Percentiles rank a stretch among this genome's conserved stretches.
Evolutionary conservation across 2,329 filamentous ascomycete genomes (phyloP).

Genomic region (Aureobasidium sp.): DNA sequence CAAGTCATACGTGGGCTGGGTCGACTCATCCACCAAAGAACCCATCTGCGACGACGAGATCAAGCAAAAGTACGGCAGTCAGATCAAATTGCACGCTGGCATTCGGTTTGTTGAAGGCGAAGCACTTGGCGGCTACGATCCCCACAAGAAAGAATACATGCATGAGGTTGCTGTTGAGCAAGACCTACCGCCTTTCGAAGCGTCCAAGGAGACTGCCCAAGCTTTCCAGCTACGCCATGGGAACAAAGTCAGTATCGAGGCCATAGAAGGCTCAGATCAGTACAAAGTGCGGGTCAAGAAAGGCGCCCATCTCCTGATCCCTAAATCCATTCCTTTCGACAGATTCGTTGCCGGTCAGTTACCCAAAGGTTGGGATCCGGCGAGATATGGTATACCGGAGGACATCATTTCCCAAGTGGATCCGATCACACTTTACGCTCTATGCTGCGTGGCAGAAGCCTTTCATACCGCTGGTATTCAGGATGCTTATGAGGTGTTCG

Average conservation of each 20-base stretch:
- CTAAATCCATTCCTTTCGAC: slow-evolving; percentile 94
- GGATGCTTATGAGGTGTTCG: slow-evolving; percentile 98
- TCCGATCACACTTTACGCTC: slow-evolving; percentile 87
- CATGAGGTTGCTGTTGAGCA: slow-evolving; percentile 97
- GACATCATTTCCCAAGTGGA: slow-evolving; percentile 98
- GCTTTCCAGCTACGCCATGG: slow-evolving; percentile 97
- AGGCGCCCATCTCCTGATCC: slow-evolving; percentile 89
- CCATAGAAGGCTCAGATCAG: slow-evolving; percentile 87
- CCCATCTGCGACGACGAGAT: slow-evolving; percentile 97
- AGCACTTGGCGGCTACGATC: slow-evolving; percentile 95
- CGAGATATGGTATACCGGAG: slow-evolving; percentile 91
- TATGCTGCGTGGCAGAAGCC: slow-evolving; percentile 88
- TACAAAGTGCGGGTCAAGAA: slow-evolving; percentile 93
- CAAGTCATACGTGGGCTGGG: slow-evolving; percentile 93
- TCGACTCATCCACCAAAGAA: slow-evolving; percentile 87
- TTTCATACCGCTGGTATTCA: slow-evolving; percentile 91
- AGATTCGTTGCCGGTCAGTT: slow-evolving; percentile 95
- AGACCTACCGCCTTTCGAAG: slow-evolving; percentile 93
- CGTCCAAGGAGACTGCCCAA: slow-evolving; percentile 92
- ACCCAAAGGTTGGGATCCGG: slow-evolving; percentile 93
- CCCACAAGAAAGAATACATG: slow-evolving; percentile 95
- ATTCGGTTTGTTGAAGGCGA: slow-evolving; percentile 97
- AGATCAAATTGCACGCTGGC: slow-evolving; percentile 91
- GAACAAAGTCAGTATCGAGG: slow-evolving; percentile 95
- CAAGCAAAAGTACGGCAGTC: slow-evolving; percentile 95